Conservation (phyloP, 768 basidiomycete genomes). For the Hysterangium stoloniferum region DNA sequence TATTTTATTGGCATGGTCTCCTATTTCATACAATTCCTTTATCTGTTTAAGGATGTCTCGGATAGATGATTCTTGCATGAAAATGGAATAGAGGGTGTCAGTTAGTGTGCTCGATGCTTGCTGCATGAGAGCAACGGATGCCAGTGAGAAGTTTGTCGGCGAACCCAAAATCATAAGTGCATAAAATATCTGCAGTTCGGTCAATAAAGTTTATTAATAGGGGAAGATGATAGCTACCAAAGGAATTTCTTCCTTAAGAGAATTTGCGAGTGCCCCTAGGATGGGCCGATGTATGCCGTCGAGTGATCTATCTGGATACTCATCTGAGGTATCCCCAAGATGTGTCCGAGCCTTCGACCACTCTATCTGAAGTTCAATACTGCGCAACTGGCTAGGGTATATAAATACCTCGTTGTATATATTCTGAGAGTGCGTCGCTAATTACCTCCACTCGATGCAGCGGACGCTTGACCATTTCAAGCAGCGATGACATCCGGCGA, state of each 20-base stretch:
- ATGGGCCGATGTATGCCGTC: not conserved
- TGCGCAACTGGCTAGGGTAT: not conserved
- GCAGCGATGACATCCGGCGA: slow-evolving; percentile 1
- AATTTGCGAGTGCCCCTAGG: not conserved
- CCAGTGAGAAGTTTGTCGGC: slow-evolving; percentile 4
- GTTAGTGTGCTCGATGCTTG: slow-evolving; percentile 7
- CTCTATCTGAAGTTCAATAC: no score
- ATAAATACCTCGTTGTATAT: slow-evolving; percentile 6
- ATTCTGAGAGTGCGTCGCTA: not conserved
- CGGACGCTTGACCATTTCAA: not conserved
- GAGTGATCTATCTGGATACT: not conserved
- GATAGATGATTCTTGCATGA: not conserved
- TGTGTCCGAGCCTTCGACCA: not conserved
- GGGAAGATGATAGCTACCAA: not conserved
- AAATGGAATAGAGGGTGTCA: slow-evolving; percentile 1
- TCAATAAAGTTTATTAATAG: not conserved
- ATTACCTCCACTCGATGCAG: slow-evolving; percentile 1
- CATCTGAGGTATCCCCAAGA: slow-evolving; percentile 4
- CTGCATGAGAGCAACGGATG: slow-evolving; percentile 9
- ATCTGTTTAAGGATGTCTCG: slow-evolving; percentile 2
- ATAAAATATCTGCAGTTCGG: slow-evolving; percentile 4
- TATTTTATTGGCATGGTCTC: not conserved
- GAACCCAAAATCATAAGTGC: not conserved
- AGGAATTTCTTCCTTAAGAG: not conserved
- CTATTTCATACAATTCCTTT: slow-evolving; percentile 10